These are phyloP conservation scores for Casuarina equisetifolia DNA, from an alignment of 306 rosid genomes.

Conservation along the genomic window DNA sequence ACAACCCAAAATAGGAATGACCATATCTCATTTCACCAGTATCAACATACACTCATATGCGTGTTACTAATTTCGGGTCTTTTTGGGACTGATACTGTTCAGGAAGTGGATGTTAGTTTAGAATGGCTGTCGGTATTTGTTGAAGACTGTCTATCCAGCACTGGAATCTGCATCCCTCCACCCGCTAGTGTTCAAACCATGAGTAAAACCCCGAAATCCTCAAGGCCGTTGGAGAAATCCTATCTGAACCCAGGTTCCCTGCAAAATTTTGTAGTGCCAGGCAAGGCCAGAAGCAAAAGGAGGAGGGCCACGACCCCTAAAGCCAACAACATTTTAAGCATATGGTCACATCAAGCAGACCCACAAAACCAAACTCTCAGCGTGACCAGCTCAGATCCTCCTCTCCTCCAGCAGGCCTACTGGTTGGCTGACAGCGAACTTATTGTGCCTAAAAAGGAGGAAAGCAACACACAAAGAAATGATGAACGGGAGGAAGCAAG, in stretches of 20 bases:
- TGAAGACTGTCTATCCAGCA: constrained; percentile 70
- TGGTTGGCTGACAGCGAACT: constrained; percentile 71
- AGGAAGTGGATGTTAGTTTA: constrained; percentile 69
- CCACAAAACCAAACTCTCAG: constrained; percentile 37
- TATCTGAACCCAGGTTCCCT: constrained; percentile 30
- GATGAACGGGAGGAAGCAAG: constrained; percentile 10
- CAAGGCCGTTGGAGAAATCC: constrained; percentile 30
- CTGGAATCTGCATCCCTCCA: constrained; percentile 48
- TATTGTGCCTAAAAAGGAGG: constrained; percentile 38
- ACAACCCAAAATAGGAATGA: not conserved
- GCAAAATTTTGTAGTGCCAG: constrained; percentile 45
- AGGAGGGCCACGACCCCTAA: constrained; percentile 48
- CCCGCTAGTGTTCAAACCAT: constrained; percentile 29
- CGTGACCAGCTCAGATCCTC: constrained; percentile 41
- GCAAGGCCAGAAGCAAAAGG: constrained; percentile 82
- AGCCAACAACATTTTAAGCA: constrained; percentile 38
- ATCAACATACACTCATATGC: not conserved
- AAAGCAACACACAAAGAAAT: not conserved
- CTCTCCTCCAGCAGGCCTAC: constrained; percentile 58
- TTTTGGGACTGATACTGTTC: constrained; percentile 5
- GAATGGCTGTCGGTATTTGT: constrained; percentile 76
- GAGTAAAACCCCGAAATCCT: constrained; percentile 34
- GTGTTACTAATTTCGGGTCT: constrained; percentile 17
- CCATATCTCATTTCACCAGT: not conserved
- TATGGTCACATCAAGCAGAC: constrained; percentile 38